phyloP scores from a whole-genome alignment of 441 rosid genomes.

The Theobroma grandiflorum region DNA sequence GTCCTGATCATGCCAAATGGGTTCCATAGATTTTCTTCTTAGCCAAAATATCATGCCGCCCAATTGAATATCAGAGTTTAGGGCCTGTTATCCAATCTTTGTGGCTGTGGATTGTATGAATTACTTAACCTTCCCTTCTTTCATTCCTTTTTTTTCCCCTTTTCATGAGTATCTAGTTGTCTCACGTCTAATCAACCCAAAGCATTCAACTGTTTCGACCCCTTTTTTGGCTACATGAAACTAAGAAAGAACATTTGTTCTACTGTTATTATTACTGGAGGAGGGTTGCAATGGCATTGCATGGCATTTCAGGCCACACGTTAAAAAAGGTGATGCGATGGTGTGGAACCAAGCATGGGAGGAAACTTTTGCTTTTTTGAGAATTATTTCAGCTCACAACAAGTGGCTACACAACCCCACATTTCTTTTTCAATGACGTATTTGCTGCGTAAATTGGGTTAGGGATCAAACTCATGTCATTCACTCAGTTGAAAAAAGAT shows the following conservation, averaged over 20 bases:
- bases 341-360: conserved; percentile 14
- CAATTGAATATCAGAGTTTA: not conserved
- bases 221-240: not conserved
- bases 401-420: not conserved
- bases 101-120: not conserved
- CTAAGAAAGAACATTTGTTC: not conserved
- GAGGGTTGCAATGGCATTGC: not conserved
- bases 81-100: not conserved
- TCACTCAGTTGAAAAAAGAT: not conserved
- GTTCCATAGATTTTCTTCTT: conserved; percentile 20
- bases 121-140: not conserved
- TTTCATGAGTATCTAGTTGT: not conserved
- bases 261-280: not conserved
- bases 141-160: not conserved
- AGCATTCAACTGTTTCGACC: conserved; percentile 14
- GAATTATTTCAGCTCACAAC: not conserved
- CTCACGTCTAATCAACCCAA: conserved; percentile 16
- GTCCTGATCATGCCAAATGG: not conserved
- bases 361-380: not conserved
- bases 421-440: not conserved
- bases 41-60: conserved; percentile 2
- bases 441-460: not conserved
- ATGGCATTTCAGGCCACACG: conserved; percentile 6
- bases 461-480: conserved; percentile 20
- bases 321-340: conserved; percentile 5